Percentiles rank a stretch among this genome's conserved stretches.
Evolutionary conservation across 139 green algal genomes (phyloP).

Genomic region (Picochlorum sp.): DNA sequence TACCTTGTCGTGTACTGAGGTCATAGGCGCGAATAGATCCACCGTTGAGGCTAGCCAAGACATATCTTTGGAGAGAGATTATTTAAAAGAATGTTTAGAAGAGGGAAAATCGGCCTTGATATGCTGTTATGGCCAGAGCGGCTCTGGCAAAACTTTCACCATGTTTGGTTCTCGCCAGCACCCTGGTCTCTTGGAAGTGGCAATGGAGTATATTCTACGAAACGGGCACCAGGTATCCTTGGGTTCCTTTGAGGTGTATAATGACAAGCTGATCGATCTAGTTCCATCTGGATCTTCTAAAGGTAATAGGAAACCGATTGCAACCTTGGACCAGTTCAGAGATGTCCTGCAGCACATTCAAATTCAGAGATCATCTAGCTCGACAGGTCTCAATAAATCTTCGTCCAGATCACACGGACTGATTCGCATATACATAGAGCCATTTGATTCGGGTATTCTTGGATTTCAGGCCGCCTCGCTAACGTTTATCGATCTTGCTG

Average conservation of each 20-base stretch:
- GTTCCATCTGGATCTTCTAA: constrained; percentile 47
- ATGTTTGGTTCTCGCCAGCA: constrained; percentile 51
- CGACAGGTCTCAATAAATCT: constrained; percentile 33
- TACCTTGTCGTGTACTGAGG: too few species aligned
- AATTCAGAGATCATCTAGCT: constrained; percentile 18
- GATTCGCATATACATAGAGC: constrained; percentile 52
- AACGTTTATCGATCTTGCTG: constrained; percentile 68
- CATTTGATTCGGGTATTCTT: constrained; percentile 32
- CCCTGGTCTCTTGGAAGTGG: constrained; percentile 18
- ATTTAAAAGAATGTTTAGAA: not conserved
- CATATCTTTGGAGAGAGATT: too few species aligned
- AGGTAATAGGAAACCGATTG: constrained; percentile 43
- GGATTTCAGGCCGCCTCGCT: constrained; percentile 40
- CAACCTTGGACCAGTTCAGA: too few species aligned
- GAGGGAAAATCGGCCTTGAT: not conserved
- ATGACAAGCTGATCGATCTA: constrained; percentile 59
- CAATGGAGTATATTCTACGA: too few species aligned
- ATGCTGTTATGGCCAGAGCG: constrained; percentile 56
- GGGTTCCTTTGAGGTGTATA: constrained; percentile 69
- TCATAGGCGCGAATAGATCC: too few species aligned
- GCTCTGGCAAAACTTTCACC: constrained; percentile 68
- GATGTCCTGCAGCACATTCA: constrained; percentile 14
- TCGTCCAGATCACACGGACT: constrained; percentile 65
- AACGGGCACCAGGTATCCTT: constrained; percentile 21
- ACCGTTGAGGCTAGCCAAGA: too few species aligned